Percentiles rank a stretch among this genome's conserved stretches.
Evolutionary conservation across 768 basidiomycete genomes (phyloP).

Genomic region (Podaxis sp.): DNA sequence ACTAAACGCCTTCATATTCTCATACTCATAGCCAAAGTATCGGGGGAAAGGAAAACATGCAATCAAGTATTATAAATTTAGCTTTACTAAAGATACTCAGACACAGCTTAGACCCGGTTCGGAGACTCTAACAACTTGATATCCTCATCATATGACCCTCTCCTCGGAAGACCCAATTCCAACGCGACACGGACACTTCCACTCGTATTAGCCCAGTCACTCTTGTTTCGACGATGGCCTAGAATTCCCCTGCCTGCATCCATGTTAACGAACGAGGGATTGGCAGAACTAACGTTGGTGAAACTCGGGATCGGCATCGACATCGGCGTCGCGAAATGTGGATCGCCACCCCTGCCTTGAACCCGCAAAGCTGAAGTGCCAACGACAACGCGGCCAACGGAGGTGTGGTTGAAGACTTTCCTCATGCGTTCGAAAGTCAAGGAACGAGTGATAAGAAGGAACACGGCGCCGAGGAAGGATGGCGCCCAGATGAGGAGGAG

Average conservation of each 20-base stretch:
- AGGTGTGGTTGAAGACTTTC: constrained; percentile 1
- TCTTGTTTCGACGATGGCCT: constrained; percentile 1
- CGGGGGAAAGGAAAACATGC: too few species aligned
- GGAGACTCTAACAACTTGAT: constrained; percentile 1
- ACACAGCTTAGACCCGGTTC: neutral
- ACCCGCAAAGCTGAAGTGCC: neutral
- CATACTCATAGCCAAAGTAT: too few species aligned
- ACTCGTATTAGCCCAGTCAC: neutral
- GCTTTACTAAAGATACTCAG: neutral
- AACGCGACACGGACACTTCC: neutral
- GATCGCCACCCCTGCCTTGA: neutral
- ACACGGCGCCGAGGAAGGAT: neutral
- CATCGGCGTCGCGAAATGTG: neutral
- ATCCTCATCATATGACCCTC: neutral
- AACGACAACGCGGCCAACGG: neutral
- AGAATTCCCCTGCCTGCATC: neutral
- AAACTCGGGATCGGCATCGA: neutral
- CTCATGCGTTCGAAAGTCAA: neutral
- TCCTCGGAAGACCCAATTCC: neutral
- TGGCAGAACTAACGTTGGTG: neutral
- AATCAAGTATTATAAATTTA: too few species aligned
- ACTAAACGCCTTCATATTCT: too few species aligned
- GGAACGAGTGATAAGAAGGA: neutral
- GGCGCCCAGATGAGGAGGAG: neutral
- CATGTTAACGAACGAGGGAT: neutral